phyloP scores from a whole-genome alignment of 1,284 basidiomycete genomes.

The Marasmius oreades region DNA sequence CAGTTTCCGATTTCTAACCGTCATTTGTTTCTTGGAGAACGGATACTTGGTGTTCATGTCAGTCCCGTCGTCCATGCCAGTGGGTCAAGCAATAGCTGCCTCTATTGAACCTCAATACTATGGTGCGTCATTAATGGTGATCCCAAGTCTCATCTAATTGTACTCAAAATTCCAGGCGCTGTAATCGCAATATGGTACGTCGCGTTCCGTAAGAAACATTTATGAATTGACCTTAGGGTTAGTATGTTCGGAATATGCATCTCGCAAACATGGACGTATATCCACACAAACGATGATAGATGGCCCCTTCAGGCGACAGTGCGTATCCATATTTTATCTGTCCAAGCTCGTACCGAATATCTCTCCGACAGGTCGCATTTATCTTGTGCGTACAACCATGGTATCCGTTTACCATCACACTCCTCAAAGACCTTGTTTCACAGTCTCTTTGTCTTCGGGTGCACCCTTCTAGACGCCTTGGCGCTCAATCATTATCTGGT shows the following conservation, averaged over 20 bases:
- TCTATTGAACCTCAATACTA: not conserved
- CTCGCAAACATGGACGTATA: not conserved
- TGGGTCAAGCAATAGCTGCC: too few species aligned
- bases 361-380: not conserved
- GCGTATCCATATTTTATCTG: not conserved
- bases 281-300: not conserved
- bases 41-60: not conserved
- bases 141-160: not conserved
- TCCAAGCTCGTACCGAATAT: not conserved
- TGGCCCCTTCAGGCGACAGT: not conserved
- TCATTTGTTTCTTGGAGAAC: not conserved
- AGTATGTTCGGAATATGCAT: constrained; percentile 1
- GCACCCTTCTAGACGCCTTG: not conserved
- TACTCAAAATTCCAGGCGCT: not conserved
- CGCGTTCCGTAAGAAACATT: not conserved
- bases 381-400: not conserved
- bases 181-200: not conserved
- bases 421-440: too few species aligned
- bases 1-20: not conserved
- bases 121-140: not conserved
- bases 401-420: not conserved
- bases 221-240: not conserved
- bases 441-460: not conserved
- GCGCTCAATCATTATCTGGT: not conserved
- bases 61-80: not conserved